Evolutionary conservation across 148 eudicot species (phyloP), one percentile per base, ranked within the genome.

Genomic region (Bassia scoparia): DNA sequence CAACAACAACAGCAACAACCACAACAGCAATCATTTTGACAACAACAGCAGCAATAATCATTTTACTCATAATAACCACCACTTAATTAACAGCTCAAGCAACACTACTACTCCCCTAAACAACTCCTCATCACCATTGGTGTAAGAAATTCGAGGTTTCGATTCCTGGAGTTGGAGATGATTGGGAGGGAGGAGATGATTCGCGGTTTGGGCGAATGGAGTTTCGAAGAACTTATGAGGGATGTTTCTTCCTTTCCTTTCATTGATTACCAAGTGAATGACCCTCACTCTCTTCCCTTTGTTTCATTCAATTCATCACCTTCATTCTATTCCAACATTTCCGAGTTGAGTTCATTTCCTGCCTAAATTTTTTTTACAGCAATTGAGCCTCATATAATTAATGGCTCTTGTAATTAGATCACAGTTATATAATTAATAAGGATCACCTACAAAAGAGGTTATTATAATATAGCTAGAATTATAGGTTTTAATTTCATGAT

Each of bases 161-260:
- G 70, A 43, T 54, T 33, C 44, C 56, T 20, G 76, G 71, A 54
- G 76, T 78, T 38, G 88, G 67, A 44, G 77, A 62, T 61, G 72
- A 74, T 72, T 87, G 84, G 87, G 86, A 83, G 62, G 90, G 77
- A 64, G 83, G 73, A 68, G 96, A 90, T 14, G 87, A 85, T 20
- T 70, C 86, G 66, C 86, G 84, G 78, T 78, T n/a, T 89, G 56
- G 92, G 86, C 67, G 97, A 91, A 67, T 91, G 94, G 97, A 89
- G 89, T 70, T 89, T 91, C 52, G 97, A 91, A 77, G 97, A 87
- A 12, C 74, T 91, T 30, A 87, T 91, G 94, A 87, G 78, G 72
- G 92, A 89, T 76, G 84, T 84, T 72, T 77, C 88, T 43, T 79
- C 87, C 44, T 81, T 89, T 64, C 90, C 91, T 69, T 81, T 80